phyloP scores from a whole-genome alignment of 2,329 filamentous ascomycete species.

The Aciculosporium take region DNA sequence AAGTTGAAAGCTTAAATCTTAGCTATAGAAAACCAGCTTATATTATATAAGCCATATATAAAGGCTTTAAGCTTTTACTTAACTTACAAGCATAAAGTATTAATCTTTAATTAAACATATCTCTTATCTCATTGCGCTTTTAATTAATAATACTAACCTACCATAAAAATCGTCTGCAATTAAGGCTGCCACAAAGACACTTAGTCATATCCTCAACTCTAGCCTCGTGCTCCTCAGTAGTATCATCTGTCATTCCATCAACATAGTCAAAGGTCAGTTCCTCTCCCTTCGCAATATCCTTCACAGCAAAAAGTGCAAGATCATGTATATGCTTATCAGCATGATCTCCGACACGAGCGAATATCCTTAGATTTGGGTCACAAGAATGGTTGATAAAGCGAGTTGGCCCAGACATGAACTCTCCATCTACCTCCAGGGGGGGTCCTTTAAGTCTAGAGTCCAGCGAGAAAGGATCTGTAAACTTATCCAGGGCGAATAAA shows the following conservation, averaged over 20 bases:
- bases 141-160: too few relatives aligned
- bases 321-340: conserved; percentile 63
- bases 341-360: conserved; percentile 64
- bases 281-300: conserved; percentile 47
- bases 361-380: conserved; percentile 65
- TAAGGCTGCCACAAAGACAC: conserved; percentile 48
- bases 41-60: too few relatives aligned
- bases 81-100: too few relatives aligned
- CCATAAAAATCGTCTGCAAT: conserved; percentile 60
- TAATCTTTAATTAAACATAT: too few relatives aligned
- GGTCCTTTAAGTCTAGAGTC: conserved; percentile 41
- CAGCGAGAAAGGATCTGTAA: conserved; percentile 41
- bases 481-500: conserved; percentile 72
- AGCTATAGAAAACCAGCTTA: too few relatives aligned
- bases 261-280: conserved; percentile 74
- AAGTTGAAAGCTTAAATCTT: too few relatives aligned
- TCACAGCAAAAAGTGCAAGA: conserved; percentile 59
- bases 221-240: conserved; percentile 27
- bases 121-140: too few relatives aligned
- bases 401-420: conserved; percentile 64
- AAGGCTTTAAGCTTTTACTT: too few relatives aligned
- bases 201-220: conserved; percentile 37
- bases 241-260: conserved; percentile 42
- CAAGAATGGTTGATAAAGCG: conserved; percentile 77
- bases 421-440: conserved; percentile 52